Evolutionary conservation across 2,329 filamentous ascomycete genomes (phyloP).

Genomic region (Exserohilum rostratum): DNA sequence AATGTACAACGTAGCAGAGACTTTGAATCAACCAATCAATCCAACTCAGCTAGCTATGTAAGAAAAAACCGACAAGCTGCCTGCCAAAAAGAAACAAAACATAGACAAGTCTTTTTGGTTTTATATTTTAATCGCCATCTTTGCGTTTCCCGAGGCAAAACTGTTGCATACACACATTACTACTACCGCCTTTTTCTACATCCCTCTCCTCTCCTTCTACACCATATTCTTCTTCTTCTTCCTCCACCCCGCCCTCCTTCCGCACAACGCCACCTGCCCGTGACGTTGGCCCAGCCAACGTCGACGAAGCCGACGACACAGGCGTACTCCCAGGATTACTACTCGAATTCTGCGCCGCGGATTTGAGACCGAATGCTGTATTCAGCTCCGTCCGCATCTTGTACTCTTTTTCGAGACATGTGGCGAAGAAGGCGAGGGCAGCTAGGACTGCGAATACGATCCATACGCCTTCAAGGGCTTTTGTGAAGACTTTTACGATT

Average conservation of each 20-base stretch:
- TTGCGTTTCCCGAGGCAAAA: too few relatives aligned
- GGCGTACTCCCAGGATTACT: background rate
- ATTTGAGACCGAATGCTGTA: conserved; percentile 50
- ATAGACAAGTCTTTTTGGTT: too few relatives aligned
- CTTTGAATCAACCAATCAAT: too few relatives aligned
- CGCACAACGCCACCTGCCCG: background rate
- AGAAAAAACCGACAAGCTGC: too few relatives aligned
- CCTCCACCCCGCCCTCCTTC: background rate
- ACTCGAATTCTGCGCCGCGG: conserved; percentile 8
- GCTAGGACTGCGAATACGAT: conserved; percentile 43
- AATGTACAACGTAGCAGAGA: too few relatives aligned
- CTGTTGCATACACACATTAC: too few relatives aligned
- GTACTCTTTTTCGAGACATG: conserved; percentile 46
- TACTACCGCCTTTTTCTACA: too few relatives aligned
- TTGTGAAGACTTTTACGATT: conserved; percentile 44
- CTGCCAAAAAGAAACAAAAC: too few relatives aligned
- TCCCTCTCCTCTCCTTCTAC: too few relatives aligned
- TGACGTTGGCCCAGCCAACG: background rate
- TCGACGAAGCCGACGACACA: background rate
- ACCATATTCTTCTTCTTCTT: too few relatives aligned
- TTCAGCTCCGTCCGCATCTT: conserved; percentile 48
- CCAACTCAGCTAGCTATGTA: too few relatives aligned
- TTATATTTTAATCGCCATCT: too few relatives aligned
- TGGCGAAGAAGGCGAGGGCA: conserved; percentile 41
- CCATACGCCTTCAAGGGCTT: conserved; percentile 49